Percentiles rank a stretch among this genome's conserved stretches.
Conservation (phyloP, 306 rosid species). For the Trifolium pratense region DNA sequence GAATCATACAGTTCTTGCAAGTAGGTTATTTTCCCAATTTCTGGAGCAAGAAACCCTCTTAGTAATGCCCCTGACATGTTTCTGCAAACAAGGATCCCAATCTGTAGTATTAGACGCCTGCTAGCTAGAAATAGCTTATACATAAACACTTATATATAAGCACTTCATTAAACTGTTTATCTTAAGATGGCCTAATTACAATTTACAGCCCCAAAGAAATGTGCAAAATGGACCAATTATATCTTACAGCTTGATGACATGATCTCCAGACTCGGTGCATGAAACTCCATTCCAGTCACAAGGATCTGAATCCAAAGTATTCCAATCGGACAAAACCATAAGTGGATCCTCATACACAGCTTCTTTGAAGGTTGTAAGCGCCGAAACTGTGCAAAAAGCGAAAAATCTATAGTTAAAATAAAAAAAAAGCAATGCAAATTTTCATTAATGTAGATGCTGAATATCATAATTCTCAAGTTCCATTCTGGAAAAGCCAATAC, state of each 20-base stretch:
- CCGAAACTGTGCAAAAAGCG: conserved; percentile 53
- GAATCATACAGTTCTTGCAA: conserved; percentile 78
- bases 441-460: conserved; percentile 10
- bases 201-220: background rate
- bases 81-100: conserved; percentile 60
- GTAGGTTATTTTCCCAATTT: conserved; percentile 72
- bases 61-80: conserved; percentile 80
- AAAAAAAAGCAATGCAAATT: conserved; percentile 33
- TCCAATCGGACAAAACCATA: conserved; percentile 78
- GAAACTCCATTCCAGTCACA: conserved; percentile 87
- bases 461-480: conserved; percentile 8
- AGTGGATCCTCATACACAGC: conserved; percentile 85
- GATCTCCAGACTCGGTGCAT: conserved; percentile 63
- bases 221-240: conserved; percentile 34
- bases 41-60: conserved; percentile 78
- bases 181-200: background rate
- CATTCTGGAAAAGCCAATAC: conserved; percentile 29
- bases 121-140: conserved; percentile 30
- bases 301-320: conserved; percentile 75
- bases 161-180: background rate
- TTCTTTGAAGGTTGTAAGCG: conserved; percentile 72
- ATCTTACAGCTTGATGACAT: conserved; percentile 85
- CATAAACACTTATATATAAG: background rate
- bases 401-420: conserved; percentile 39
- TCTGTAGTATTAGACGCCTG: conserved; percentile 34